These are phyloP conservation scores for Penicillium daleae DNA, from an alignment of 495 filamentous ascomycete species.

Conservation along the genomic window DNA sequence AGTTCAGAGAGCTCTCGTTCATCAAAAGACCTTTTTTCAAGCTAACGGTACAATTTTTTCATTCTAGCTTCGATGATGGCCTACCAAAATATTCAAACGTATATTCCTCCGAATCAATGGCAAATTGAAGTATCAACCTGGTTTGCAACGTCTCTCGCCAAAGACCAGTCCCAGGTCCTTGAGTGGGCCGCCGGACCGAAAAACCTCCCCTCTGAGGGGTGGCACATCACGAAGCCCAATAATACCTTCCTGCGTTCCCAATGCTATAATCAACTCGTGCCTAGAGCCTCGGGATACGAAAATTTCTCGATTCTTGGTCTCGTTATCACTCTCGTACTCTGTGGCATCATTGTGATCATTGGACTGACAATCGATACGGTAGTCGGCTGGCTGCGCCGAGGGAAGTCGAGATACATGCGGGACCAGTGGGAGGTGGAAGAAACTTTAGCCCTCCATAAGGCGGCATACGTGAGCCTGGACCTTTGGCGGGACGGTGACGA, in stretches of 20 bases:
- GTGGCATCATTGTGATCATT: not conserved
- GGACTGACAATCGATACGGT: not conserved
- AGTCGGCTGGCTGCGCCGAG: not conserved
- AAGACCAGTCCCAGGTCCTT: not conserved
- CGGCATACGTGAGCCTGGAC: not conserved
- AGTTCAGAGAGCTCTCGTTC: not conserved
- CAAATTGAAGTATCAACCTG: conserved; percentile 1
- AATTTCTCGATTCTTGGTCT: conserved; percentile 1
- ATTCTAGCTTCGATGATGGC: not conserved
- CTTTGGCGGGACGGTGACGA: not conserved
- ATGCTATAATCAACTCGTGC: not conserved
- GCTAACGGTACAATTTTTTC: not conserved
- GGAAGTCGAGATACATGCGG: not conserved
- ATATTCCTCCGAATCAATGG: not conserved
- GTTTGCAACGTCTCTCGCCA: not conserved
- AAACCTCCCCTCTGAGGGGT: not conserved
- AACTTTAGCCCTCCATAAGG: not conserved
- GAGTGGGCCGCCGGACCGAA: not conserved
- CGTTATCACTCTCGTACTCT: not conserved
- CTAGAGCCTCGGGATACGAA: not conserved
- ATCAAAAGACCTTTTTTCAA: not conserved
- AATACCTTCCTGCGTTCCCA: not conserved
- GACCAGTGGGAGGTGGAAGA: not conserved
- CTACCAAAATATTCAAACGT: not conserved
- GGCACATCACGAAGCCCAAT: not conserved